Base-by-base conservation (phyloP, 2,329 filamentous ascomycete genomes). In the Nemania sp. region DNA sequence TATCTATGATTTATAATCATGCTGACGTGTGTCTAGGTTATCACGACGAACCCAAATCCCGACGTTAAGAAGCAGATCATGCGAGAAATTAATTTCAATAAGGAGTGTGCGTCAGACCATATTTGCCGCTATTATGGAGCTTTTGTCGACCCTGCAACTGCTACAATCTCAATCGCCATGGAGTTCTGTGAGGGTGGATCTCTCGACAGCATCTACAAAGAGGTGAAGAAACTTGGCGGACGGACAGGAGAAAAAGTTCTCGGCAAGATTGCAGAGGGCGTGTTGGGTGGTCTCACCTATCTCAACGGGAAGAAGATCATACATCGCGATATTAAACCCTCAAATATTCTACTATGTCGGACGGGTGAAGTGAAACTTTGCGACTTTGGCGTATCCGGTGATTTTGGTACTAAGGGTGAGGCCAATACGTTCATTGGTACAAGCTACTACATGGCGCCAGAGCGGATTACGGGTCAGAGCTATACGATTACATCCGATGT, bases 401-500 rank as follows among this genome's bases (percentile, higher is more conserved):
- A 98, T 80, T 98, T 98, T 78, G 97, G 96, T 72, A 99, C 96
- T 57, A 98, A 99, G 81, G 96, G 96, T 62, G 96, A 98, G 79
- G 96, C 96, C 72, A 98, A 98, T 80, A 99, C 96, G 0, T 99
- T 99, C 77, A 99, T 99, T 78, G 96, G 96, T 71, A 99, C 96
- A 13, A 97, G 93, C 69, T 99, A 98, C 80, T 99, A 99, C 84
- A 99, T 99, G 96, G 96, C 96, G 3, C 96, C 96, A 0, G 96
- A 99, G 80, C 92, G 96, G 60, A 99, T 99, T 79, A 98, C 96
- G 1, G 96, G 96, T 66, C 93, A 98, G 83, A 95, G 92, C 57
- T 99, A 99, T 81, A 99, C 95, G 69, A 99, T 99, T 80, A 99
- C 95, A 1, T 97, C 94, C 7, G 96, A 99, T 75, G 96, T 99